These are phyloP conservation scores for Rhynchospora tenuis DNA, from an alignment of 176 grass and related monocot genomes.

Conservation along the genomic window DNA sequence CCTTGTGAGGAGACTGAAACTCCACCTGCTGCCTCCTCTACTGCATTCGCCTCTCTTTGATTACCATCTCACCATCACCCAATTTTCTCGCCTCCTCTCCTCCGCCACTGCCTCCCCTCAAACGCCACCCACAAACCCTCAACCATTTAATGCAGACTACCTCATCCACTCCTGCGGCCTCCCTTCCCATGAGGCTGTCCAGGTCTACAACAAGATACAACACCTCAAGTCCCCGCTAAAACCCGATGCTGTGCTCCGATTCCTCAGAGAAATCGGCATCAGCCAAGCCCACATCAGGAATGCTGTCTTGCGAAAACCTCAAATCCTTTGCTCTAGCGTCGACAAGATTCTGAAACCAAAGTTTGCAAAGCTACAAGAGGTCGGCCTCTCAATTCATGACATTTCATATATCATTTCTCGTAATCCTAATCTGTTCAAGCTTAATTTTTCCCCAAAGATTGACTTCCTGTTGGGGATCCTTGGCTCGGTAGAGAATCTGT, in stretches of 20 bases:
- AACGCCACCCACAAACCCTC: background rate
- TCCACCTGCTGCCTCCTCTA: too few relatives aligned
- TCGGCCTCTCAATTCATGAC: background rate
- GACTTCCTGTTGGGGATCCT: slow-evolving; percentile 18
- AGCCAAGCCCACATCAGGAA: background rate
- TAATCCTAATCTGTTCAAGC: background rate
- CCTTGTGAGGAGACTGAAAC: too few relatives aligned
- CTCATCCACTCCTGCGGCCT: too few relatives aligned
- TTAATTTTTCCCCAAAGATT: slow-evolving; percentile 2
- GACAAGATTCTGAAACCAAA: background rate
- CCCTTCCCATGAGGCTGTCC: background rate
- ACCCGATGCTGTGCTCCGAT: background rate
- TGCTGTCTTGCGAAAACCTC: background rate
- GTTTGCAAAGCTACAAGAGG: background rate
- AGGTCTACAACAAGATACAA: background rate
- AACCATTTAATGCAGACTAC: background rate
- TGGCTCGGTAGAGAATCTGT: background rate
- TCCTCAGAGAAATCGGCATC: background rate
- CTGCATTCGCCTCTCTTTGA: too few relatives aligned
- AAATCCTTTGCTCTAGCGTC: background rate
- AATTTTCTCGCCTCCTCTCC: background rate
- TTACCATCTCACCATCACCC: too few relatives aligned
- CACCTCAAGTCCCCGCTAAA: background rate
- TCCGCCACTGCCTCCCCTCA: background rate
- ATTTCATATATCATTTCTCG: background rate